Conservation (phyloP, 768 basidiomycete genomes). For the Phallus indusiatus region DNA sequence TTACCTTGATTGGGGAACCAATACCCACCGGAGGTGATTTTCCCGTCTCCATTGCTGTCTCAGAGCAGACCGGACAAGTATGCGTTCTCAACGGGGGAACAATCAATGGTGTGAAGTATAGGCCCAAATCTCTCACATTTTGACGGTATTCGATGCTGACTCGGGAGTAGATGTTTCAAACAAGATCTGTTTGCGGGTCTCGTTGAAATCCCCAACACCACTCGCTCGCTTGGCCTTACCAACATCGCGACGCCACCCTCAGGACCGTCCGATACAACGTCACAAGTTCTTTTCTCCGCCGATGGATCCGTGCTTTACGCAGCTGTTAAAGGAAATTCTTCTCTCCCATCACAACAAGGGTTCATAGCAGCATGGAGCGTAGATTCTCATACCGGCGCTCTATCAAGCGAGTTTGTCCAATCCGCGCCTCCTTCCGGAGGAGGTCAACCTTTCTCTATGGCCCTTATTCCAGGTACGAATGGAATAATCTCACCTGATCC, state of each 20-base stretch:
- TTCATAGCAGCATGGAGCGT: constrained; percentile 45
- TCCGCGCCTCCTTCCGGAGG: constrained; percentile 31
- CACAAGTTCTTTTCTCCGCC: constrained; percentile 38
- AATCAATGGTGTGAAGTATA: constrained; percentile 33
- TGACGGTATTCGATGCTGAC: too few relatives aligned
- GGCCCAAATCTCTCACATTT: too few relatives aligned
- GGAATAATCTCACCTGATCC: constrained; percentile 21
- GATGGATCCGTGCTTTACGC: constrained; percentile 35
- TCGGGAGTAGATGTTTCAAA: constrained; percentile 29
- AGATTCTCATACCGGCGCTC: constrained; percentile 27
- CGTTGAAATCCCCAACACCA: constrained; percentile 28
- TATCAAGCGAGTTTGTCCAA: constrained; percentile 31
- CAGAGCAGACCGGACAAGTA: constrained; percentile 21
- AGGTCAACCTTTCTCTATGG: constrained; percentile 36
- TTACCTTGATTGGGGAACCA: constrained; percentile 16
- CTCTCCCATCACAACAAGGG: constrained; percentile 26
- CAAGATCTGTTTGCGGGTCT: constrained; percentile 35
- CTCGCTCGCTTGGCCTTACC: constrained; percentile 33
- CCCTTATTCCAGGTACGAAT: constrained; percentile 21
- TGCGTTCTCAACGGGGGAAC: constrained; percentile 36
- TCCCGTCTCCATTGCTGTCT: constrained; percentile 23
- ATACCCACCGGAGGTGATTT: constrained; percentile 18
- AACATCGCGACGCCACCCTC: constrained; percentile 44
- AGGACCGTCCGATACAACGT: constrained; percentile 36
- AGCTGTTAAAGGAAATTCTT: constrained; percentile 39